phyloP scores from a whole-genome alignment of 441 rosid species.

The Adansonia rubrostipa region DNA sequence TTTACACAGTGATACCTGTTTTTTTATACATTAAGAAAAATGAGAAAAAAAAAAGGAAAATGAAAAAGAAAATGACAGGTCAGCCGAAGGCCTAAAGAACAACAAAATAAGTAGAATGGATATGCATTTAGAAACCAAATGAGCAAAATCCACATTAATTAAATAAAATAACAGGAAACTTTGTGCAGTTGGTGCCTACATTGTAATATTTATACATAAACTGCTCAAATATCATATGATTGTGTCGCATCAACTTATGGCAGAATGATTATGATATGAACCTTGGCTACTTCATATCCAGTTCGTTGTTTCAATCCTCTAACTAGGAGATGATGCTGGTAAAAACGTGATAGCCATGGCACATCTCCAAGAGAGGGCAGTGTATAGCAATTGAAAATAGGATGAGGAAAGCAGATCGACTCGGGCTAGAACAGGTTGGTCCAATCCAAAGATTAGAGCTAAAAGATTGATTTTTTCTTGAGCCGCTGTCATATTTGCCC shows the following conservation, averaged over 20 bases:
- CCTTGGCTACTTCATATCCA: neutral
- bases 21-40: neutral
- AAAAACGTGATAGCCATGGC: constrained; percentile 81
- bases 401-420: too few relatives aligned
- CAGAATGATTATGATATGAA: neutral
- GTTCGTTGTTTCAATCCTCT: constrained; percentile 51
- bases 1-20: neutral
- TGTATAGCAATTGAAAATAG: constrained; percentile 13
- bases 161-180: neutral
- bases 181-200: neutral
- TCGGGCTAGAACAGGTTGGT: neutral
- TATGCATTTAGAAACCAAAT: too few relatives aligned
- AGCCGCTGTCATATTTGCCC: neutral
- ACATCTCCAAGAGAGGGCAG: constrained; percentile 86
- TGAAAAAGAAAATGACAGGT: too few relatives aligned
- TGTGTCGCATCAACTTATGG: too few relatives aligned
- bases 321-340: constrained; percentile 71
- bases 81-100: too few relatives aligned
- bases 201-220: neutral
- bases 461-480: neutral
- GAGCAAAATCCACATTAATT: neutral
- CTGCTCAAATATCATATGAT: neutral
- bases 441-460: neutral
- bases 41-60: too few relatives aligned
- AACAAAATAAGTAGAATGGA: too few relatives aligned